These are phyloP conservation scores for Penicillium polonicum DNA, from an alignment of 2,329 filamentous ascomycete species.

Conservation along the genomic window DNA sequence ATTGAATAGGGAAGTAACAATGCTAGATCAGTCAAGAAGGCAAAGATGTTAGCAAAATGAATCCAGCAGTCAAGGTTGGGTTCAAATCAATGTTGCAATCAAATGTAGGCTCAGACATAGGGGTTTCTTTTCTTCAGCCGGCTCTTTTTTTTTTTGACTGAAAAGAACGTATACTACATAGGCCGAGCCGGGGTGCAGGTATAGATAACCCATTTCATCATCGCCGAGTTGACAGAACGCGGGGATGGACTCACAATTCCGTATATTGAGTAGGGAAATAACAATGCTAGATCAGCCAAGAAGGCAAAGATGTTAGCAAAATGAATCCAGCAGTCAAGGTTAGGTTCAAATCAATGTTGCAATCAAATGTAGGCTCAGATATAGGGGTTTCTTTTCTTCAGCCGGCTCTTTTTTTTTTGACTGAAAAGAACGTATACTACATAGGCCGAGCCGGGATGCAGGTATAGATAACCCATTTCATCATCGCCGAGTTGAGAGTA, in stretches of 20 bases:
- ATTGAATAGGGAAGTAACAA: too few relatives aligned
- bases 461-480: not conserved
- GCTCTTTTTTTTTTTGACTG: not conserved
- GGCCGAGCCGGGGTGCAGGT: not conserved
- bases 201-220: not conserved
- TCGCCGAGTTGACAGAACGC: not conserved
- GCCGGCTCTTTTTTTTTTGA: not conserved
- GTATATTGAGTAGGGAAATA: too few relatives aligned
- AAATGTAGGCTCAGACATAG: not conserved
- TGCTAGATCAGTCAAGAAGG: too few relatives aligned
- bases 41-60: not conserved
- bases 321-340: not conserved
- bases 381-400: not conserved
- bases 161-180: too few relatives aligned
- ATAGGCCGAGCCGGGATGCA: not conserved
- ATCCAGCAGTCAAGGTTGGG: not conserved
- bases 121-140: not conserved
- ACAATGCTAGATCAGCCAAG: too few relatives aligned
- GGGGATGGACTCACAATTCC: not conserved
- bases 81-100: too few relatives aligned
- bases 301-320: not conserved
- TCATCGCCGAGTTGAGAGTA: not conserved
- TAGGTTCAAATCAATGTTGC: too few relatives aligned
- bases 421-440: too few relatives aligned
- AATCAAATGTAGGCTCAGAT: not conserved